phyloP scores from a whole-genome alignment of 306 rosid species.

The Ormosia semicastrata region DNA sequence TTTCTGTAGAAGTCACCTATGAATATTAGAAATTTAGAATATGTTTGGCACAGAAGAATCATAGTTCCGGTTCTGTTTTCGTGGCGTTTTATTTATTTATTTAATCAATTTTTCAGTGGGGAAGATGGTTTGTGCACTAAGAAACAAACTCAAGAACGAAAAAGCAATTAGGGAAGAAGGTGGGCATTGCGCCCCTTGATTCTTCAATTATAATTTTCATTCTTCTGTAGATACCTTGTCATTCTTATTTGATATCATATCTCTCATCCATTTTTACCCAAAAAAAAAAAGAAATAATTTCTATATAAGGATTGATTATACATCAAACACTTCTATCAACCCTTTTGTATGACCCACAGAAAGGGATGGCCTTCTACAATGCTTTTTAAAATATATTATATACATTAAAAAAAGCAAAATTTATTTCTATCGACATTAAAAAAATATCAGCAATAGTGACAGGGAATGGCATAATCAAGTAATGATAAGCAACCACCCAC shows the following conservation, averaged over 20 bases:
- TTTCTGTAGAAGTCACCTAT: background rate
- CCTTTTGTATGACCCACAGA: background rate
- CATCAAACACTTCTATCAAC: background rate
- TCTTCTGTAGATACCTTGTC: background rate
- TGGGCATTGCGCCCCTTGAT: background rate
- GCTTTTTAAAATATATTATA: too few species aligned
- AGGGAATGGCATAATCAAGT: background rate
- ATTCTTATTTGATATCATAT: background rate
- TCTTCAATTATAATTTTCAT: background rate
- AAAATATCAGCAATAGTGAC: background rate
- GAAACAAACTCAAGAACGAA: background rate
- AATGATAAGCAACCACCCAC: background rate
- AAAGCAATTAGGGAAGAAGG: background rate
- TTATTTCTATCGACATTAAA: background rate
- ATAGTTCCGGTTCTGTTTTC: background rate
- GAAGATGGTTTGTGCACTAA: background rate
- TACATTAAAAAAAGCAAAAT: background rate
- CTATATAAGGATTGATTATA: background rate
- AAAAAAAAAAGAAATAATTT: background rate
- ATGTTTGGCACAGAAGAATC: background rate
- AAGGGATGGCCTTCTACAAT: background rate
- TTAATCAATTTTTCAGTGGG: background rate
- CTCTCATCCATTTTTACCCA: background rate
- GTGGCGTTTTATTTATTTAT: background rate
- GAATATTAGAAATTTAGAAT: background rate